phyloP scores from a whole-genome alignment of 345 rosid genomes.

The Citrus maxima region DNA sequence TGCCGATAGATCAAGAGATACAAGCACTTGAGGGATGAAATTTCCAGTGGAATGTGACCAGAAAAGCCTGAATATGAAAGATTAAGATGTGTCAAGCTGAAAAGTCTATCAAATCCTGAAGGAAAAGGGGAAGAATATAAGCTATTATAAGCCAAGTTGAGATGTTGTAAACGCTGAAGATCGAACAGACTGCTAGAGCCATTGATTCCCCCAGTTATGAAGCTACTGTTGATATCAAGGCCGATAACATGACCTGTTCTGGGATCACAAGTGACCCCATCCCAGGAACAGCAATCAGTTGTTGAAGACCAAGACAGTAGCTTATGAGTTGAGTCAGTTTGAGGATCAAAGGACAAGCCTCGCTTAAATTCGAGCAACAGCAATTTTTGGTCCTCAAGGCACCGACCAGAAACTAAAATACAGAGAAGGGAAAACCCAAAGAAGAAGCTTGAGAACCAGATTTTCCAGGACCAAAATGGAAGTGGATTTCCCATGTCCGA shows the following conservation, averaged over 20 bases:
- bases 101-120: neutral
- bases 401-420: neutral
- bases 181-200: neutral
- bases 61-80: slow-evolving; percentile 4
- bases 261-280: neutral
- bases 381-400: neutral
- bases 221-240: neutral
- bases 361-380: neutral
- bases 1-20: neutral
- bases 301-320: neutral
- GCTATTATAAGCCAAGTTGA: neutral
- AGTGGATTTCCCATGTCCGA: neutral
- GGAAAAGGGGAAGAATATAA: neutral
- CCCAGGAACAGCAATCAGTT: neutral
- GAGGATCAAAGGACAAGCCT: neutral
- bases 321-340: neutral
- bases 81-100: neutral
- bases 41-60: neutral
- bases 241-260: neutral
- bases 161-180: neutral
- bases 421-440: neutral
- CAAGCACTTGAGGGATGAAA: neutral
- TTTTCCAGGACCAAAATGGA: neutral
- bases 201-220: neutral
- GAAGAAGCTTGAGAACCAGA: neutral